Evolutionary conservation across 805 yeast genomes (phyloP).

Genomic region (Scheffersomyces stipitis): DNA sequence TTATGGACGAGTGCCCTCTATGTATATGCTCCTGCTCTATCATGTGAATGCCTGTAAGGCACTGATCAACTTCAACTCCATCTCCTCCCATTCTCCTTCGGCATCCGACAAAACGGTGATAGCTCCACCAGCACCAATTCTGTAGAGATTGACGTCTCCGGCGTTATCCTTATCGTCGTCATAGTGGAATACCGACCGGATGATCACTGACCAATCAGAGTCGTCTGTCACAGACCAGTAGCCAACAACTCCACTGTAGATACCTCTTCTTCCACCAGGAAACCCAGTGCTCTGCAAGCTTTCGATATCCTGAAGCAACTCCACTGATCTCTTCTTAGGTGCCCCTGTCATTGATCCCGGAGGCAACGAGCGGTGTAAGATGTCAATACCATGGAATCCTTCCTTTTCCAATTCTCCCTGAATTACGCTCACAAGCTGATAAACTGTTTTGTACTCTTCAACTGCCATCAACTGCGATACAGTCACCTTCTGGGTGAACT

Average conservation of each 20-base stretch:
- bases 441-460: conserved; percentile 90
- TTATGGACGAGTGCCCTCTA: no score
- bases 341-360: conserved; percentile 99
- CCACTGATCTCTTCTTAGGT: conserved; percentile 91
- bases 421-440: conserved; percentile 87
- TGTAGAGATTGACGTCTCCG: conserved; percentile 49
- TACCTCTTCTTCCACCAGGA: conserved; percentile 61
- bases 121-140: conserved; percentile 98
- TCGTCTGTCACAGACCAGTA: conserved; percentile 87
- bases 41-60: conserved; percentile 68
- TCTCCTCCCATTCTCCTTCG: conserved; percentile 91
- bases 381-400: conserved; percentile 69
- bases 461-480: conserved; percentile 84
- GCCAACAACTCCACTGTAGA: conserved; percentile 94
- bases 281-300: conserved; percentile 30
- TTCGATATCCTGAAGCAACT: conserved; percentile 66
- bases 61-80: conserved; percentile 76
- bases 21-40: no score
- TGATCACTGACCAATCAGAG: conserved; percentile 96
- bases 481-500: conserved; percentile 60
- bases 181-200: conserved; percentile 77
- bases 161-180: conserved; percentile 41
- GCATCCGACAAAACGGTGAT: conserved; percentile 82
- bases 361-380: conserved; percentile 77
- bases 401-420: conserved; percentile 51